phyloP scores from a whole-genome alignment of 495 filamentous ascomycete species.

The Pyrenopolyporus hunteri region DNA sequence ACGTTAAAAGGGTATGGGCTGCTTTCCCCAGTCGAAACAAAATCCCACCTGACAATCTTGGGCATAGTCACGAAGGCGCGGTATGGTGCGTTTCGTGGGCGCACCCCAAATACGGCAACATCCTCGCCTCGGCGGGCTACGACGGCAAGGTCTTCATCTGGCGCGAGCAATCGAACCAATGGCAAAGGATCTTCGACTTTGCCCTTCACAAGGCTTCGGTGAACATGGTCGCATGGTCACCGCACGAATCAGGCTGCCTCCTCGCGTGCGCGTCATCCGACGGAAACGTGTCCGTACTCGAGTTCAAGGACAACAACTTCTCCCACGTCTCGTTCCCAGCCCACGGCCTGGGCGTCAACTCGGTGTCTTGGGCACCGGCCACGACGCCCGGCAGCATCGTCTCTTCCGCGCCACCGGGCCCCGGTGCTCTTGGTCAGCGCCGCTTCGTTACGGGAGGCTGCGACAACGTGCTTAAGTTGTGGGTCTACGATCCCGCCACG shows the following conservation, averaged over 20 bases:
- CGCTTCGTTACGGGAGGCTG: constrained; percentile 93
- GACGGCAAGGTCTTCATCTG: constrained; percentile 98
- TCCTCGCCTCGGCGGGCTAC: constrained; percentile 91
- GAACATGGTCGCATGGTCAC: constrained; percentile 96
- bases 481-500: constrained; percentile 62
- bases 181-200: constrained; percentile 88
- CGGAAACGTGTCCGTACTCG: constrained; percentile 88
- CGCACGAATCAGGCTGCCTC: constrained; percentile 91
- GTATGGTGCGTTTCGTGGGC: constrained; percentile 98
- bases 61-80: constrained; percentile 83
- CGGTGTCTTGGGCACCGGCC: constrained; percentile 91
- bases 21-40: neutral
- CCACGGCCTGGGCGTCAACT: constrained; percentile 91
- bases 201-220: constrained; percentile 90
- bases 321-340: constrained; percentile 87
- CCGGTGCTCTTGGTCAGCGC: constrained; percentile 63
- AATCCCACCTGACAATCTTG: constrained; percentile 23
- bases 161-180: constrained; percentile 79
- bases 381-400: constrained; percentile 79
- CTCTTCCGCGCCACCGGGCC: constrained; percentile 64
- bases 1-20: constrained; percentile 85
- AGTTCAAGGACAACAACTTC: constrained; percentile 93
- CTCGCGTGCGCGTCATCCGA: constrained; percentile 94
- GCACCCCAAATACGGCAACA: constrained; percentile 97
- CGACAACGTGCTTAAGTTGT: constrained; percentile 91